Evolutionary conservation across 2,329 filamentous ascomycete species (phyloP).

Genomic region (Sclerotinia sclerotiorum): DNA sequence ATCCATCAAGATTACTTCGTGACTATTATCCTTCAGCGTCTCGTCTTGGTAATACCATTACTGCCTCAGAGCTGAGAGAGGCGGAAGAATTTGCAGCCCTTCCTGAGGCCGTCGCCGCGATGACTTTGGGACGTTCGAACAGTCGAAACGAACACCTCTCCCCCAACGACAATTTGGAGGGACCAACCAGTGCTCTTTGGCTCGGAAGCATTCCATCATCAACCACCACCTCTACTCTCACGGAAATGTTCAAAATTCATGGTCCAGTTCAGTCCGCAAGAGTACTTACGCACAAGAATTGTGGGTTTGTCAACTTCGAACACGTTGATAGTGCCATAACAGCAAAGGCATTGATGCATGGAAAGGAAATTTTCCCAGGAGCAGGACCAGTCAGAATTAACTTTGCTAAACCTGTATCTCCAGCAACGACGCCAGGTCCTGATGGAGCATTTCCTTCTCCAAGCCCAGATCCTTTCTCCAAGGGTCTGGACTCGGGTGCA

Average conservation of each 20-base stretch:
- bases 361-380: constrained; percentile 97
- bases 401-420: constrained; percentile 92
- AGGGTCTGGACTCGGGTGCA: constrained; percentile 51
- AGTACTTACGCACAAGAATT: constrained; percentile 97
- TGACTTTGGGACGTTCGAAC: constrained; percentile 69
- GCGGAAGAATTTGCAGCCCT: constrained; percentile 78
- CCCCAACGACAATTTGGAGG: constrained; percentile 81
- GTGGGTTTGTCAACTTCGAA: constrained; percentile 98
- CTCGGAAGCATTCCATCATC: constrained; percentile 96
- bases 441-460: constrained; percentile 87
- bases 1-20: constrained; percentile 53
- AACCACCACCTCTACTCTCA: constrained; percentile 90
- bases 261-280: constrained; percentile 87
- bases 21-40: constrained; percentile 76
- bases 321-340: constrained; percentile 85
- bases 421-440: constrained; percentile 83
- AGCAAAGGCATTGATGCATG: constrained; percentile 84
- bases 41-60: constrained; percentile 73
- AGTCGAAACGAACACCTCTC: constrained; percentile 68
- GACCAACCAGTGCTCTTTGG: constrained; percentile 91
- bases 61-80: constrained; percentile 73
- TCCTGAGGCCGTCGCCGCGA: constrained; percentile 76
- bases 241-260: constrained; percentile 93
- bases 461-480: constrained; percentile 80
- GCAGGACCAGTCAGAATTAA: constrained; percentile 94